Percentiles rank a stretch among this genome's conserved stretches.
Conservation (phyloP, 2,329 filamentous ascomycete genomes). For the Clonostachys rosea region DNA sequence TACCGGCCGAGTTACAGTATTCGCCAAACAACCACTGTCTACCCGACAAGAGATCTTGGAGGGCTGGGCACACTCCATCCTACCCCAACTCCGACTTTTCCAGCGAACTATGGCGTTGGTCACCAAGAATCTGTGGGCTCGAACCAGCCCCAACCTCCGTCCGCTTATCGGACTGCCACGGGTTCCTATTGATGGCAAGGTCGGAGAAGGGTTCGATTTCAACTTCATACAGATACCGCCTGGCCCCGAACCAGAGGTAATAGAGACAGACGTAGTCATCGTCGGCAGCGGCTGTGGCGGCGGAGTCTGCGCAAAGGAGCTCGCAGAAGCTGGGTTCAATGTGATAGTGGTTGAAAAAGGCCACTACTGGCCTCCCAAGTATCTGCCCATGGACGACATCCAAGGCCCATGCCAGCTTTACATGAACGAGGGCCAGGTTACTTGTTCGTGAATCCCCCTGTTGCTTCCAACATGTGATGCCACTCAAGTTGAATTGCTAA, state of each 20-base stretch:
- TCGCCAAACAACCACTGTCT: neutral
- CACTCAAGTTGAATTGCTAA: neutral
- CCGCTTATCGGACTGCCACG: neutral
- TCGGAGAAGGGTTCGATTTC: neutral
- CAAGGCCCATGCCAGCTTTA: slow-evolving; percentile 3
- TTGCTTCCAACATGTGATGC: neutral
- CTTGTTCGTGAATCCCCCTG: neutral
- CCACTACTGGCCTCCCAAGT: slow-evolving; percentile 60
- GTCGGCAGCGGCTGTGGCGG: slow-evolving; percentile 78
- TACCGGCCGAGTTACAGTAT: neutral
- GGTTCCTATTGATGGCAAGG: neutral
- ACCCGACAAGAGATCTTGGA: neutral
- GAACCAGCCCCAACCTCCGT: neutral
- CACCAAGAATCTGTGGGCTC: neutral
- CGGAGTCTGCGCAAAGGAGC: slow-evolving; percentile 68
- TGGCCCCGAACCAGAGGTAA: slow-evolving; percentile 33
- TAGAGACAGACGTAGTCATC: slow-evolving; percentile 76
- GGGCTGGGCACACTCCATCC: neutral
- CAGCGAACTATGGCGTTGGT: neutral
- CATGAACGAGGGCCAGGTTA: neutral
- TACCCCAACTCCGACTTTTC: neutral
- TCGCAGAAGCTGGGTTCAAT: slow-evolving; percentile 63
- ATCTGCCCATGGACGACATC: slow-evolving; percentile 58
- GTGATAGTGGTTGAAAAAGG: slow-evolving; percentile 74
- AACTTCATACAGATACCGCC: slow-evolving; percentile 49